Percentiles rank a stretch among this genome's conserved stretches.
Evolutionary conservation across 2,329 filamentous ascomycete genomes (phyloP).

Genomic region (Xylaria sp.): DNA sequence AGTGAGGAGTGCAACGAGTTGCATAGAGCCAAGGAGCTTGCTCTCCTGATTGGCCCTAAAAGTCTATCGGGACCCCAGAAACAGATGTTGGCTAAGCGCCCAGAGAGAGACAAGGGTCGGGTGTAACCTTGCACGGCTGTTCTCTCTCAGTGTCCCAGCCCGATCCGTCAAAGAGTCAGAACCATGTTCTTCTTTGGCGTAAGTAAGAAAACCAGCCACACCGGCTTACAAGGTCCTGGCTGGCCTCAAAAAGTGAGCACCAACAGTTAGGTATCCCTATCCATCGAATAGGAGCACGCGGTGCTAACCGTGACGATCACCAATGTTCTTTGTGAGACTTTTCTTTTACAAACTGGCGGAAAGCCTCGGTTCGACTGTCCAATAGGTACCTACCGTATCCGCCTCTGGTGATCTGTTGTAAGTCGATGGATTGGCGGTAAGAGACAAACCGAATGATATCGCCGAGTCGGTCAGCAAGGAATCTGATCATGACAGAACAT

Average conservation of each 20-base stretch:
- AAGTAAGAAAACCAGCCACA: conserved; percentile 26
- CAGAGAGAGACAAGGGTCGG: conserved; percentile 42
- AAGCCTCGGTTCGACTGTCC: conserved; percentile 17
- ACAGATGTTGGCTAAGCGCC: conserved; percentile 49
- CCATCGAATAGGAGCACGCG: conserved; percentile 32
- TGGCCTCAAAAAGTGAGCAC: conserved; percentile 2
- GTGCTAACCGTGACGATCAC: conserved; percentile 35
- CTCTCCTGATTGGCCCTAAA: conserved; percentile 42
- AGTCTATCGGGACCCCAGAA: conserved; percentile 41
- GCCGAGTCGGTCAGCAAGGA: conserved; percentile 36
- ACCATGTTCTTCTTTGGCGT: conserved; percentile 24
- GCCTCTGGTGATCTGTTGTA: conserved; percentile 20
- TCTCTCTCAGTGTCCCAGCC: conserved; percentile 37
- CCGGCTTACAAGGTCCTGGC: conserved; percentile 33
- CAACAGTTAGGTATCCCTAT: conserved; percentile 19
- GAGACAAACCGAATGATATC: conserved; percentile 17
- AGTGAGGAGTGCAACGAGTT: conserved; percentile 44
- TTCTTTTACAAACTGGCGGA: conserved; percentile 16
- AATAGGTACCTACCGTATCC: conserved; percentile 12
- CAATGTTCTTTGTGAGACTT: conserved; percentile 28
- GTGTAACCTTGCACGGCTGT: conserved; percentile 42
- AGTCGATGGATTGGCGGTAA: conserved; percentile 36
- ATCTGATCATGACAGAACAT: conserved; percentile 23
- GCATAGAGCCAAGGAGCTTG: conserved; percentile 37
- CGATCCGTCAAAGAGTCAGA: conserved; percentile 39